Evolutionary conservation across 768 basidiomycete genomes (phyloP), one percentile per base, ranked within the genome.

Genomic region (Psilocybe cyanescens): DNA sequence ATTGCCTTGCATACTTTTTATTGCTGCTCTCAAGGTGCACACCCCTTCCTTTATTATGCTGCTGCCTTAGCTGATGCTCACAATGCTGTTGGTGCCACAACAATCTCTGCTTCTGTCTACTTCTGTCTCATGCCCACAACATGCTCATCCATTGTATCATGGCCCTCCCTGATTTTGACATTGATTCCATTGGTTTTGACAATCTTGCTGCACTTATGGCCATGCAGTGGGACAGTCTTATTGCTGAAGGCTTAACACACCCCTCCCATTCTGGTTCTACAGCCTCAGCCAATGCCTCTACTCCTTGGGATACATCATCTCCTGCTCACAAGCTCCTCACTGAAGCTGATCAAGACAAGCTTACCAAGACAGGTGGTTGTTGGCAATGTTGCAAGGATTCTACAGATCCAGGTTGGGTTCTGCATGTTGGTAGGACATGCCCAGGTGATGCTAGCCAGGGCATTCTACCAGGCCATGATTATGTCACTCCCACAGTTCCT

Each of bases 151-250:
- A 55, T 19, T 30, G 51, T 14, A 54, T 60, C 24, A 30, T 54
- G 17, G 52, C 59, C 1, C 54, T 60, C 3, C 59, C 59, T 6
- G 37, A 45, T 14, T 54, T 60, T 24, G 51, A 54, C 39, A 12
- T 54, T 29, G 59, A 60, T 17, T 8, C 17, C 37, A 60, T 60
- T 17, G 19, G 6, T 8, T 30, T 54, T 30, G 59, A 60, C 35
- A 39, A 46, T 19, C 44, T 60, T 8, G 29, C 24, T 17, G 9
- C 44, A 14, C 45, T 60, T 8, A 54, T 60, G 7, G 16, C 51
- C 12, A 54, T 54, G 51, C 51, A 54, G 19, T 60, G 51, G 51
- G 51, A 60, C 17, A 54, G 51, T 16, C 39, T 60, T 3, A 33
- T 57, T 14, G 56, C 56, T 12, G 56, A 57, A 19, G 47, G 47